Conservation (phyloP, 148 eudicot genomes). For the Cornus controversa region DNA sequence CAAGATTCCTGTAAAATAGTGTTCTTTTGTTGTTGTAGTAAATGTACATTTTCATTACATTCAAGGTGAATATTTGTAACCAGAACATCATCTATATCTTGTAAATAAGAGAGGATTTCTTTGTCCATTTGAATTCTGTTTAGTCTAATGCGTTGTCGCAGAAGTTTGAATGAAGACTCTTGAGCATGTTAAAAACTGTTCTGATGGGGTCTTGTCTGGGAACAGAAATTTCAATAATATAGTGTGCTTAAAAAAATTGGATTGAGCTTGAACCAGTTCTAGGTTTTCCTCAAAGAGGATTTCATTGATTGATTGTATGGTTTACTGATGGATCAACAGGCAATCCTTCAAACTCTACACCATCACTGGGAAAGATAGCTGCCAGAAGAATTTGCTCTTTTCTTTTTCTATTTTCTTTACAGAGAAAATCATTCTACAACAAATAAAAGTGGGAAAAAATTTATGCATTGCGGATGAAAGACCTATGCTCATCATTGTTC, state of each 20-base stretch:
- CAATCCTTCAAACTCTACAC: too few species aligned
- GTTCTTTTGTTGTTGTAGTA: neutral
- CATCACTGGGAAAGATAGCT: too few species aligned
- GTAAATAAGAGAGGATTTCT: constrained; percentile 2
- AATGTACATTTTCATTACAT: neutral
- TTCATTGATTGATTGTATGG: neutral
- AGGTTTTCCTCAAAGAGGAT: too few species aligned
- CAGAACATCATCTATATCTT: neutral
- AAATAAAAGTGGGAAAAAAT: too few species aligned
- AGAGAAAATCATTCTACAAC: too few species aligned
- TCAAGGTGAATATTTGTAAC: neutral
- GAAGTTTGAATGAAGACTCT: neutral
- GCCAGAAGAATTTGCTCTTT: too few species aligned
- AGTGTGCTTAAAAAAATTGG: too few species aligned
- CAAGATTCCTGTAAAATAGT: neutral
- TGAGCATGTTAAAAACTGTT: neutral
- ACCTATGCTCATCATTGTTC: too few species aligned
- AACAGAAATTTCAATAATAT: too few species aligned
- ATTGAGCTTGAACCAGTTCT: too few species aligned
- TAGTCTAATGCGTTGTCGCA: neutral
- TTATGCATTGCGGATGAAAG: too few species aligned
- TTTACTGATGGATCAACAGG: neutral
- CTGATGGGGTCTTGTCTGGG: neutral
- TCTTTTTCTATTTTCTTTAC: too few species aligned
- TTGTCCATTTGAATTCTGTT: neutral